phyloP scores from a whole-genome alignment of 192 early-diverging fungal species.

The Coemansia sp. region DNA sequence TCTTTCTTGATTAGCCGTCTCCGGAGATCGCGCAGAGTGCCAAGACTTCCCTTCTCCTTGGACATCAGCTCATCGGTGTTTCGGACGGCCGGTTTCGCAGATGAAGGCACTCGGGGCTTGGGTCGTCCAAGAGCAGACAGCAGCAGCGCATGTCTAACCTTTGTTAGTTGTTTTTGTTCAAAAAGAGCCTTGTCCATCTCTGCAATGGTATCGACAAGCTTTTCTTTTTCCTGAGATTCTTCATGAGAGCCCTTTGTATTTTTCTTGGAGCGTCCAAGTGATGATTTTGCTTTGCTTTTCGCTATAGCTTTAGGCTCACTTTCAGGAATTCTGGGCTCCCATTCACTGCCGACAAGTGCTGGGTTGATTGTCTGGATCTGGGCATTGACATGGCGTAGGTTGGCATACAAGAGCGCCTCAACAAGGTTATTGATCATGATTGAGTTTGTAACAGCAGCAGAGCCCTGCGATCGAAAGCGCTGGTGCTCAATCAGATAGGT shows the following conservation, averaged over 20 bases:
- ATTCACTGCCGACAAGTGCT: constrained; percentile 35
- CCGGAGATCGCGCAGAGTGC: constrained; percentile 30
- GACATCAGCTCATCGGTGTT: constrained; percentile 17
- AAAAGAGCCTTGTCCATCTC: constrained; percentile 25
- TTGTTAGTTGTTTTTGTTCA: constrained; percentile 25
- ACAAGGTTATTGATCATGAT: constrained; percentile 56
- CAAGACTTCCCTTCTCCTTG: constrained; percentile 17
- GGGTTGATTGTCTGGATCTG: constrained; percentile 46
- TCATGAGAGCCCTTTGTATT: background rate
- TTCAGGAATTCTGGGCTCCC: background rate
- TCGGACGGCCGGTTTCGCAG: background rate
- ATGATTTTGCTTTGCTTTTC: background rate
- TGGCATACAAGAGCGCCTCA: constrained; percentile 53
- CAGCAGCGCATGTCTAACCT: constrained; percentile 20
- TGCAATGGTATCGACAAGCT: constrained; percentile 8
- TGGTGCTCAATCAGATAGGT: constrained; percentile 56
- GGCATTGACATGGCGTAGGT: constrained; percentile 33
- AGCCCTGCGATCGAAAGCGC: constrained; percentile 56
- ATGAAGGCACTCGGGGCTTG: constrained; percentile 1
- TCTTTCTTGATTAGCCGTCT: constrained; percentile 52
- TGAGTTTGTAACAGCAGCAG: constrained; percentile 50
- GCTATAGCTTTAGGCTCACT: background rate
- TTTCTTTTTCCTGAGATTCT: background rate
- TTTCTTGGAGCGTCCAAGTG: background rate
- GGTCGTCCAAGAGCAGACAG: constrained; percentile 17